These are phyloP conservation scores for Alloteropsis semialata DNA, from an alignment of 176 grass and related monocot genomes.

Conservation along the genomic window DNA sequence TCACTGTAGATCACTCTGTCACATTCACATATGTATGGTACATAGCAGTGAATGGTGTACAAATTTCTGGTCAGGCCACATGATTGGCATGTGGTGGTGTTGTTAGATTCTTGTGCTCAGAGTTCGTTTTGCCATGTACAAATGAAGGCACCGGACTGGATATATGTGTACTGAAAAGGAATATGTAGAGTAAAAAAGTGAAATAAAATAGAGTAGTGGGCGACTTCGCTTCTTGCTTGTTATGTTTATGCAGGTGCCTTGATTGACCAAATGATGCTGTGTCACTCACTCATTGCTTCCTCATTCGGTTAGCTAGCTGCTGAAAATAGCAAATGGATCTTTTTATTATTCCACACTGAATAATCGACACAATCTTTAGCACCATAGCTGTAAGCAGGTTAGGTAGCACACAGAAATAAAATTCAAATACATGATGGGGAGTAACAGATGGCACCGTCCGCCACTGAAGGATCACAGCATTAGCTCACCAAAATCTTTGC, in stretches of 20 bases:
- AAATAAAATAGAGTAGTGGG: neutral
- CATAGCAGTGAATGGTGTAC: slow-evolving; percentile 6
- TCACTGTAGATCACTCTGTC: neutral
- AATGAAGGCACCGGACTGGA: neutral
- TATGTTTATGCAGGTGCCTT: neutral
- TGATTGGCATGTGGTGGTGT: neutral
- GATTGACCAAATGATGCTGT: neutral
- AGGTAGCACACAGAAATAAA: neutral
- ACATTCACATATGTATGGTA: neutral
- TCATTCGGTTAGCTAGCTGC: neutral
- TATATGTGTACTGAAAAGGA: neutral
- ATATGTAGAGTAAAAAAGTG: neutral
- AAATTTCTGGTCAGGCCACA: neutral
- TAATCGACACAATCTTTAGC: neutral
- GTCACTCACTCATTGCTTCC: neutral
- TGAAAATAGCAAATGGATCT: neutral
- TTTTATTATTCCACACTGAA: neutral
- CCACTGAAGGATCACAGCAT: neutral
- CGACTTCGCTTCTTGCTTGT: neutral
- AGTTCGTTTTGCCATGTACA: neutral
- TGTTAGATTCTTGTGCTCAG: neutral
- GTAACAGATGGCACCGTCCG: neutral
- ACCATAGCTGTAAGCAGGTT: neutral
- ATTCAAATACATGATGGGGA: neutral
- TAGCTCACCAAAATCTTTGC: slow-evolving; percentile 15